Evolutionary conservation across 2,329 filamentous ascomycete species (phyloP), one percentile per base, ranked within the genome.

Genomic region (Monilinia fructigena): DNA sequence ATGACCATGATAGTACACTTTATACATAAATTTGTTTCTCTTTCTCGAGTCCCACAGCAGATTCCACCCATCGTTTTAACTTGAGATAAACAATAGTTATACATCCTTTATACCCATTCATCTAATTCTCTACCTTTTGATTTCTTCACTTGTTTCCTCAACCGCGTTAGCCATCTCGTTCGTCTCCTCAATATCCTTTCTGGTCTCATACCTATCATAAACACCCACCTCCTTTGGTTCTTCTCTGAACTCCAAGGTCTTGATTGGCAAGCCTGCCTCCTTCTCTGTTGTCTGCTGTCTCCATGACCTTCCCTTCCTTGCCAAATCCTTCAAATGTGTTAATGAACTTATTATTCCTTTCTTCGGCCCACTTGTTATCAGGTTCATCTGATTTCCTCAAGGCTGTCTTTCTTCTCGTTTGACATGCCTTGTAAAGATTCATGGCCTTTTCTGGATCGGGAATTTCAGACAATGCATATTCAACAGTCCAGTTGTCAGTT

Each of bases 381-480:
- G 50, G 71, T 63, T 11, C 78, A 73, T 68, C 75, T 75, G 67
- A 55, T 40, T 74, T 76, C 38, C 70, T 47, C 35, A 68, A 65
- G 2, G 79, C 77, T 40, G 79, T 79, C 55, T 77, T 78, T 16
- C 91, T 84, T 20, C 89, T 82, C 4, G 72, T 76, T 75, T 86
- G 85, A 67, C 86, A 80, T 61, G 82, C 79, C 1, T 74, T 53
- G 75, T 92, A 92, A 31, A 90, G 76, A 0, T 66, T 77, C 68
- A 76, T 77, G 1, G 84, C 85, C 28, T 67, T 64, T 28, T 67
- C 78, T 0, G 75, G 69, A 3, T 77, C 70, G 0, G 77, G 63
- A 2, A 93, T 80, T 70, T 93, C 89, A 55, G 84, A 82, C 58
- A 97, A 79, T 47, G 87, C 83, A 77, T 96, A 97, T 72, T 95